Evolutionary conservation across 805 yeast genomes (phyloP).

Genomic region (Candida broadrunensis): DNA sequence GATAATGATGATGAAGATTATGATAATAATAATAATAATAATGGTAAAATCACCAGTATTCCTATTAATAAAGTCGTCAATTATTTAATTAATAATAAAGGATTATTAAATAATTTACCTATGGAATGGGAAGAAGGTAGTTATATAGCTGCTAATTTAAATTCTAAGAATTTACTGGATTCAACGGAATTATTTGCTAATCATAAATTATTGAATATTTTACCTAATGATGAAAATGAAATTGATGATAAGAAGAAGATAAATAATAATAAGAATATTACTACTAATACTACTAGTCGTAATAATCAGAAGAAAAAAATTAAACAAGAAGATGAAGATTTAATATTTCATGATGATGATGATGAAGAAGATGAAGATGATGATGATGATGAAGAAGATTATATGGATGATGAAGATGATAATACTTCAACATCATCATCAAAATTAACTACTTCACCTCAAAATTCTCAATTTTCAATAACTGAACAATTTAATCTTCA

Average conservation of each 20-base stretch:
- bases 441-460: not conserved
- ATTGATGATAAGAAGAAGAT: not conserved
- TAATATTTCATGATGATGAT: not conserved
- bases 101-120: constrained; percentile 36
- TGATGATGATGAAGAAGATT: not conserved
- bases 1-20: not conserved
- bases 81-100: constrained; percentile 38
- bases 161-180: constrained; percentile 18
- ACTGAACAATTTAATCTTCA: constrained; percentile 10
- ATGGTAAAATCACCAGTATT: not conserved
- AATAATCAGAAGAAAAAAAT: not conserved
- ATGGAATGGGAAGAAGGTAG: constrained; percentile 47
- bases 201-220: constrained; percentile 14
- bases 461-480: constrained; percentile 5
- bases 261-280: not conserved
- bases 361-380: constrained; percentile 1
- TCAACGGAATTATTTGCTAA: constrained; percentile 33
- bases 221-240: not conserved
- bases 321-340: constrained; percentile 1
- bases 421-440: constrained; percentile 1
- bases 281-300: not conserved
- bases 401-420: not conserved
- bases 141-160: constrained; percentile 36
- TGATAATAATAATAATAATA: not conserved
- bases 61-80: constrained; percentile 45